A percentile compares a stretch with the other conserved stretches of the same genome.
Evolutionary conservation across 139 green algal genomes (phyloP).

Genomic region (Tetradesmus lagerheimii): DNA sequence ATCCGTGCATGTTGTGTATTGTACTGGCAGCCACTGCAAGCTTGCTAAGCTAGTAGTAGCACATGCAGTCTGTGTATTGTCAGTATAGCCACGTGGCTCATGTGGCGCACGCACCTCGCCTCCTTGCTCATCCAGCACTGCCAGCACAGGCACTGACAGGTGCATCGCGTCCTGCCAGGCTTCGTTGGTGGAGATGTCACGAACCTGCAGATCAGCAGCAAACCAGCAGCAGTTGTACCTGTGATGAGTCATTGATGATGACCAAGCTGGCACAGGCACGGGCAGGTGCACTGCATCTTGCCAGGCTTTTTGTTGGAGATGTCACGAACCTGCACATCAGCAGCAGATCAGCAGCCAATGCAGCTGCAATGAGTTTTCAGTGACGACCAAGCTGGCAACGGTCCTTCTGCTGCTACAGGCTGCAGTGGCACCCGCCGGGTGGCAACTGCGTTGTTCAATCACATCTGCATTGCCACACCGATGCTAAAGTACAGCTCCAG

Average conservation of each 20-base stretch:
- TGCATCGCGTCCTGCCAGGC: slow-evolving; percentile 54
- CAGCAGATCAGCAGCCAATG: not conserved
- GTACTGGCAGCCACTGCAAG: too few relatives aligned
- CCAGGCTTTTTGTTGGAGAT: slow-evolving; percentile 59
- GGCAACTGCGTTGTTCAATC: too few relatives aligned
- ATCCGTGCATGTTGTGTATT: too few relatives aligned
- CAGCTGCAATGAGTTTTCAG: not conserved
- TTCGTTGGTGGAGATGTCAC: slow-evolving; percentile 57
- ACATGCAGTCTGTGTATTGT: too few relatives aligned
- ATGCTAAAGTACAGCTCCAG: not conserved
- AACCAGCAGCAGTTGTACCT: not conserved
- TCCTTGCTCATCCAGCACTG: slow-evolving; percentile 27
- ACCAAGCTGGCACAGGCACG: slow-evolving; percentile 69
- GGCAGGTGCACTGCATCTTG: slow-evolving; percentile 46
- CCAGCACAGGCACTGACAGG: slow-evolving; percentile 66
- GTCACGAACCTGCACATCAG: slow-evolving; percentile 61
- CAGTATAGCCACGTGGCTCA: too few relatives aligned
- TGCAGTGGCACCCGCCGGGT: too few relatives aligned
- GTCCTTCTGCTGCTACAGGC: too few relatives aligned
- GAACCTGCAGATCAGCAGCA: slow-evolving; percentile 54
- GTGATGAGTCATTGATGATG: too few relatives aligned
- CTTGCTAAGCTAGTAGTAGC: too few relatives aligned
- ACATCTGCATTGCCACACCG: not conserved
- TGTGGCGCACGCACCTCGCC: slow-evolving; percentile 7
- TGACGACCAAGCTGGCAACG: too few relatives aligned